Conservation (phyloP, 202 grass and related monocot species). For the Cymbopogon flexuosus region DNA sequence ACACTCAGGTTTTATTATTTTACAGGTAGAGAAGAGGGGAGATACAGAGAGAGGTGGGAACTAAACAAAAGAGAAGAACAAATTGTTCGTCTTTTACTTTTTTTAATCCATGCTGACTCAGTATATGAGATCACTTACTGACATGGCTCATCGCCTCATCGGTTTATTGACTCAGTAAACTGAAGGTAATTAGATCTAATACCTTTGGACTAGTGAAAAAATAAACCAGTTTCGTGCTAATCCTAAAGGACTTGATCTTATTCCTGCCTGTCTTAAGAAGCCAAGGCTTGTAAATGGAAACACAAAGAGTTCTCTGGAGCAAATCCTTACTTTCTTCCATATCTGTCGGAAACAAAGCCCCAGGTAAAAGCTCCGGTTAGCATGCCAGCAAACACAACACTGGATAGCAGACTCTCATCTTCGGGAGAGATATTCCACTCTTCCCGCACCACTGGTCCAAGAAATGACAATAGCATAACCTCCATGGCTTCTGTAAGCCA, state of each 20-base stretch:
- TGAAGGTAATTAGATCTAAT: not conserved
- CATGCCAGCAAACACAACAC: slow-evolving; percentile 82
- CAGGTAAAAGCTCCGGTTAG: slow-evolving; percentile 51
- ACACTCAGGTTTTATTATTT: not conserved
- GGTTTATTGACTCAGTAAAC: not conserved
- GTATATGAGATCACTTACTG: not conserved
- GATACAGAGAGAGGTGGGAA: not conserved
- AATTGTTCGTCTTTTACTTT: not conserved
- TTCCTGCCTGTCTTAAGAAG: not conserved
- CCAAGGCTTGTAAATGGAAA: not conserved
- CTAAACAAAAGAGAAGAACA: not conserved
- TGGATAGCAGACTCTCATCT: slow-evolving; percentile 67
- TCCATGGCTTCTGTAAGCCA: slow-evolving; percentile 78
- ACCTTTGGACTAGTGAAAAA: not conserved
- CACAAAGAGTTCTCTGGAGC: not conserved
- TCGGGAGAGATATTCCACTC: slow-evolving; percentile 60
- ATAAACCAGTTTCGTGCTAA: not conserved
- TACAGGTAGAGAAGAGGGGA: not conserved
- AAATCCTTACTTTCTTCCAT: slow-evolving; percentile 63
- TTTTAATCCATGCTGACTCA: not conserved
- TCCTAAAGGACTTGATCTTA: not conserved
- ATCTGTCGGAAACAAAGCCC: slow-evolving; percentile 72
- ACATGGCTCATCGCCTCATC: not conserved
- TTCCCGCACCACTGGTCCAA: slow-evolving; percentile 52
- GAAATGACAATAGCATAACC: slow-evolving; percentile 74